Base-by-base conservation (phyloP, 768 basidiomycete species). In the Serendipita sp. region DNA sequence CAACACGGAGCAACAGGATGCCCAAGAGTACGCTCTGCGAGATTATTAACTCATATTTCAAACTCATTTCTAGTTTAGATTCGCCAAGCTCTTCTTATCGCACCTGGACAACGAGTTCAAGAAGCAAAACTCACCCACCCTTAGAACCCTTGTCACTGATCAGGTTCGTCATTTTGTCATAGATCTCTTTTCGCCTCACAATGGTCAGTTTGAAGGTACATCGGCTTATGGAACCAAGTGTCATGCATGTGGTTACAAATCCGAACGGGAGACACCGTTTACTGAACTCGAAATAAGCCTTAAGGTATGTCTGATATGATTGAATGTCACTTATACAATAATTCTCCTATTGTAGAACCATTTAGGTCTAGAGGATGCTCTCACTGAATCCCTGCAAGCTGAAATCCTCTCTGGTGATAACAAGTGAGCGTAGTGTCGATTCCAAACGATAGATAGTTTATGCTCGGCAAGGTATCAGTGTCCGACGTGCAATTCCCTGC, bases 1-100 rank as follows among this genome's bases (percentile, higher is more conserved):
- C 18, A 84, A 85, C 1, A 79, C 85, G 3, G 89, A 96, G 71
- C 95, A 98, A 71, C 94, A 97, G 74, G 95, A 98, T 75, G 93
- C 95, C 35, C 91, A 94, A 74, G 95, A 98, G 91, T 96, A 70
- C 64, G 83, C 72, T 32, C 30, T 45, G 18, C 28, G 65, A 36
- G 52, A 62, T 28, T 44, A 4, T 34, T 7, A 28, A 15, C n/a
- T 35, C 64, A 63, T 58, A 65, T 65, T 44, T 15, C 54, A 38
- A 28, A 4, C 11, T 44, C 23, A 52, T n/a, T 54, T 62, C 70
- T 52, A 35, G 32, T 18, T 0, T 71, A 94, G 92, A 71, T 95
- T 97, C 72, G 92, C 91, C 2, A 97, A 97, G 70, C 80, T 97
- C 16, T 95, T 97, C 74, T 88, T 97, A 82, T 84, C 85, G 11